phyloP scores from a whole-genome alignment of 805 yeast species.

The Vanderwaltozyma tropicalis region DNA sequence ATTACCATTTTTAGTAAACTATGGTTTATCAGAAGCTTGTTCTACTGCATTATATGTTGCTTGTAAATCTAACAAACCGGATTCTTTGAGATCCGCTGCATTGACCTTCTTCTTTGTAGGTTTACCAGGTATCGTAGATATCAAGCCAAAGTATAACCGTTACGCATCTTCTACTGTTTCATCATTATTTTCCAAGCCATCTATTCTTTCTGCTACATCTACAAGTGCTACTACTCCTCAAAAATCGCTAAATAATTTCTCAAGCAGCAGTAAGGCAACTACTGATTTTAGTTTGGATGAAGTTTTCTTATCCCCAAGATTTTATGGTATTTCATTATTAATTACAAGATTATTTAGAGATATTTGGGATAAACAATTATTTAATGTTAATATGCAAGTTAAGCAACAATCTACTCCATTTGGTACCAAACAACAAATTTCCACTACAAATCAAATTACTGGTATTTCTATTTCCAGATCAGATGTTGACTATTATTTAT shows the following conservation, averaged over 20 bases:
- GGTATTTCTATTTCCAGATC: slow-evolving; percentile 23
- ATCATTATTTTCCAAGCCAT: slow-evolving; percentile 18
- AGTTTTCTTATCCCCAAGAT: slow-evolving; percentile 84
- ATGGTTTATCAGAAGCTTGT: slow-evolving; percentile 85
- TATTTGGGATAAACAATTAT: slow-evolving; percentile 68
- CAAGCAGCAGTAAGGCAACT: slow-evolving; percentile 8
- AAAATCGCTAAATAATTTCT: slow-evolving; percentile 1
- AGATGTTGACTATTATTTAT: slow-evolving; percentile 58
- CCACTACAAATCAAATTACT: slow-evolving; percentile 10
- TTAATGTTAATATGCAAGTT: slow-evolving; percentile 29
- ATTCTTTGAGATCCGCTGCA: slow-evolving; percentile 34
- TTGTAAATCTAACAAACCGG: slow-evolving; percentile 60
- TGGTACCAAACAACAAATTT: not conserved
- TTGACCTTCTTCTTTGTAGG: slow-evolving; percentile 35
- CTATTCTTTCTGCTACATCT: slow-evolving; percentile 14
- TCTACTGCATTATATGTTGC: slow-evolving; percentile 79
- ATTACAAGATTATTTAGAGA: slow-evolving; percentile 70
- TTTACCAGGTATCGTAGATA: slow-evolving; percentile 34
- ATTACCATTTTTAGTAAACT: slow-evolving; percentile 59
- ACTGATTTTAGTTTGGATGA: slow-evolving; percentile 41
- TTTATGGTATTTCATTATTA: slow-evolving; percentile 76
- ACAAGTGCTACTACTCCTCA: slow-evolving; percentile 4
- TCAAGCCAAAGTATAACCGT: slow-evolving; percentile 32
- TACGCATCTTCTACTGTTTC: slow-evolving; percentile 22
- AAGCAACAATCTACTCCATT: slow-evolving; percentile 4